Conservation (phyloP, 2,329 filamentous ascomycete species). For the Zarea fungicola region DNA sequence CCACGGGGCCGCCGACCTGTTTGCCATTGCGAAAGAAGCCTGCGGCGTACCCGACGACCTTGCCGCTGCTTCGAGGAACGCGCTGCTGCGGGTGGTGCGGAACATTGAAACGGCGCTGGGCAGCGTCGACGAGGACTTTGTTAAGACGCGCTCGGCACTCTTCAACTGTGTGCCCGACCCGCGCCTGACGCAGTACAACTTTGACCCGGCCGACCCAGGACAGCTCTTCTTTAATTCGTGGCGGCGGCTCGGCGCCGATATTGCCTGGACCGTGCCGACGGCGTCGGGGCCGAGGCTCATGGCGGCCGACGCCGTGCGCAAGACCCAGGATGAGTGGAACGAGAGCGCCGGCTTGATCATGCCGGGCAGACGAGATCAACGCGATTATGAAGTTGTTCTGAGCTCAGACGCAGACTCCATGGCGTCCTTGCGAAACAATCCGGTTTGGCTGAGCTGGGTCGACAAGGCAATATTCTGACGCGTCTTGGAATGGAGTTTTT, state of each 20-base stretch:
- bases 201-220: slow-evolving; percentile 35
- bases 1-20: slow-evolving; percentile 20
- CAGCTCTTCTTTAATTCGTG: slow-evolving; percentile 41
- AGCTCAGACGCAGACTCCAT: slow-evolving; percentile 27
- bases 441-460: slow-evolving; percentile 25
- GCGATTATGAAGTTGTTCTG: slow-evolving; percentile 26
- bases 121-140: slow-evolving; percentile 35
- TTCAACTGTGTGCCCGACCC: slow-evolving; percentile 31
- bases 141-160: slow-evolving; percentile 35
- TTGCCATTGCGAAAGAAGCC: slow-evolving; percentile 15
- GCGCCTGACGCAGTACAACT: slow-evolving; percentile 33
- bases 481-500: neutral
- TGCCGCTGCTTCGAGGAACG: slow-evolving; percentile 15
- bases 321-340: slow-evolving; percentile 25
- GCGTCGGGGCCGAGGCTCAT: neutral
- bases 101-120: slow-evolving; percentile 22
- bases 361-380: slow-evolving; percentile 22
- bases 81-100: slow-evolving; percentile 26
- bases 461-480: slow-evolving; percentile 13
- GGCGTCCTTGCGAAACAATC: slow-evolving; percentile 21
- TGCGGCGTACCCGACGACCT: slow-evolving; percentile 11
- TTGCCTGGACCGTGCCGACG: slow-evolving; percentile 30
- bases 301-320: slow-evolving; percentile 26
- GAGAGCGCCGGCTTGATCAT: slow-evolving; percentile 28
- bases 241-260: slow-evolving; percentile 38